Percentiles rank a stretch among this genome's conserved stretches.
Evolutionary conservation across 2,329 filamentous ascomycete genomes (phyloP).

Genomic region (Pleoardoris graminearum): DNA sequence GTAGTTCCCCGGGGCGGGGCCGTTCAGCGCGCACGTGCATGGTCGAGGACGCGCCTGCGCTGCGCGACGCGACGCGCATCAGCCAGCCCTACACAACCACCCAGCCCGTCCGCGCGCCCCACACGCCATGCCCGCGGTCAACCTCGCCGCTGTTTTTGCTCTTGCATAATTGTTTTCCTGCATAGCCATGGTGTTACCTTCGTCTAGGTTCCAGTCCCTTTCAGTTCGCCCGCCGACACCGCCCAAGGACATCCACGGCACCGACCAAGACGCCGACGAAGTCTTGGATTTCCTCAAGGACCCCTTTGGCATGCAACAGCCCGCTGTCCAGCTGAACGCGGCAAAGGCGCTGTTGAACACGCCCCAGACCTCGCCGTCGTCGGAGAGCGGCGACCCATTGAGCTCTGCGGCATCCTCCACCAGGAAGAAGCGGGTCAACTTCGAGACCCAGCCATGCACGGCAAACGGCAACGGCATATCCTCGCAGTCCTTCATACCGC

Average conservation of each 20-base stretch:
- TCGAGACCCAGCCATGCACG: conserved; percentile 64
- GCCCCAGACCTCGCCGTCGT: conserved; percentile 51
- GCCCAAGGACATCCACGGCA: conserved; percentile 52
- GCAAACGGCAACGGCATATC: conserved; percentile 54
- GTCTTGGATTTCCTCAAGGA: conserved; percentile 50
- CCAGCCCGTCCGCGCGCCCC: conserved; percentile 13
- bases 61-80: too few relatives aligned
- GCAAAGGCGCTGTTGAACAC: conserved; percentile 34
- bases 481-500: conserved; percentile 34
- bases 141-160: conserved; percentile 23
- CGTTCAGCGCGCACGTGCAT: too few relatives aligned
- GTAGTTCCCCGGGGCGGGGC: too few relatives aligned
- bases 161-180: conserved; percentile 28
- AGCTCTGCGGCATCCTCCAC: conserved; percentile 35
- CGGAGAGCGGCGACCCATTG: conserved; percentile 41
- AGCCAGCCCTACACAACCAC: conserved; percentile 6
- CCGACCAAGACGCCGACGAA: conserved; percentile 43
- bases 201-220: conserved; percentile 50
- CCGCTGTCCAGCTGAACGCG: conserved; percentile 25
- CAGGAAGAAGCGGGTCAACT: conserved; percentile 57
- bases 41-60: too few relatives aligned
- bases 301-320: conserved; percentile 43
- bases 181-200: conserved; percentile 48
- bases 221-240: conserved; percentile 60
- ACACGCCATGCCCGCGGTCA: conserved; percentile 31